Base-by-base conservation (phyloP, 2,329 filamentous ascomycete genomes). In the Colletotrichum liaoningense region DNA sequence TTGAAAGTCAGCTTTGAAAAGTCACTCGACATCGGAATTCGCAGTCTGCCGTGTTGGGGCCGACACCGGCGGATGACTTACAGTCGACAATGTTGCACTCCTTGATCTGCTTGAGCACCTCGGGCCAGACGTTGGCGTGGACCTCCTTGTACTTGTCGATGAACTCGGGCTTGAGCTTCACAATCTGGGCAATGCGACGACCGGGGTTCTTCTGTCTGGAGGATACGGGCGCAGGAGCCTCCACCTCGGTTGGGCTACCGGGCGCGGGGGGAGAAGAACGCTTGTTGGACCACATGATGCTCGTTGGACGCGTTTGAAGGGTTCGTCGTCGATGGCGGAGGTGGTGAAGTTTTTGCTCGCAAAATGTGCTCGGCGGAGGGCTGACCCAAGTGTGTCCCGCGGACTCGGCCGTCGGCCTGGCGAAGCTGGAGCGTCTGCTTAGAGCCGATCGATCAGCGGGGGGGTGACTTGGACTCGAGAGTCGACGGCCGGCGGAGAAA, bases 101-200 rank as follows among this genome's bases (percentile, higher is more conserved):
- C 79, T 92, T 91, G 79, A 96, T 95, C 83, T 95, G 92, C 80
- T 90, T 87, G 42, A 94, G 83, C 1, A 97, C 93, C 77, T 93
- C 92, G 6, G 93, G 93, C 94, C 93, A 96, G 0, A 95, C 93
- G 5, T 87, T 88, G 7, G 90, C 91, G 79, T 95, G 94, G 75
- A 90, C 92, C 77, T 91, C 88, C 81, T 94, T 95, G 84, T 95
- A 96, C 76, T 91, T 88, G 26, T 88, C 88, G 16, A 93, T 84
- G 74, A 85, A 88, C 75, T 93, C 90, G 14, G 90, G 90, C 82
- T 91, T 93, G 69, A 96, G 88, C 79, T 90, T 91, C 67, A 95
- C 87, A 76, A 94, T 92, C 82, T 95, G 93, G 52, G 88, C 93
- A 77, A 95, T 88, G 73, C 93, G 89, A 4, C 86, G 85, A 59